These are phyloP conservation scores for Pseudogymnoascus sp. DNA, from an alignment of 2,329 filamentous ascomycete genomes.

Conservation along the genomic window DNA sequence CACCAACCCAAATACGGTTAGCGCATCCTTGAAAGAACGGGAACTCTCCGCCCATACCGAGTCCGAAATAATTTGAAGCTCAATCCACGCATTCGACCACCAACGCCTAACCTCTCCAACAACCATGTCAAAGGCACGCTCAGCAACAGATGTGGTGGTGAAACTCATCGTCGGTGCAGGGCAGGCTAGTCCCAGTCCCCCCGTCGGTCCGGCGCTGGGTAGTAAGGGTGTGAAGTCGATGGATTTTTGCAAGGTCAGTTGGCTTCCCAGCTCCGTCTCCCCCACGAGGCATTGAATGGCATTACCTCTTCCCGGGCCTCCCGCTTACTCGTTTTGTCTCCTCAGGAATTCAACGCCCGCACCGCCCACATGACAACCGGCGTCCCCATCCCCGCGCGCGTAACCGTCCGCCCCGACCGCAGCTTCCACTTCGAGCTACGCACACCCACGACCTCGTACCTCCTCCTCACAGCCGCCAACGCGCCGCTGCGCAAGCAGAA, in stretches of 20 bases:
- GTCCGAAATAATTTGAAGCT: constrained; percentile 7
- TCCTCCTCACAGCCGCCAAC: constrained; percentile 77
- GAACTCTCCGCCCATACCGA: background rate
- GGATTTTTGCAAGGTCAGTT: constrained; percentile 91
- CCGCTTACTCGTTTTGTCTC: constrained; percentile 9
- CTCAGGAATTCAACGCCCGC: constrained; percentile 90
- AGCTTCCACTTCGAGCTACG: constrained; percentile 89
- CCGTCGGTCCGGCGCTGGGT: constrained; percentile 90
- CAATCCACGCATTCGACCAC: background rate
- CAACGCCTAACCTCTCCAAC: background rate
- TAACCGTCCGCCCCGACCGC: constrained; percentile 87
- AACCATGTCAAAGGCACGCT: constrained; percentile 29
- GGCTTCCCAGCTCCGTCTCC: background rate
- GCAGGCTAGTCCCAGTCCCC: constrained; percentile 88
- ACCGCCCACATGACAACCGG: constrained; percentile 77
- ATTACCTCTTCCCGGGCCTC: background rate
- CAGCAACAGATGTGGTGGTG: constrained; percentile 62
- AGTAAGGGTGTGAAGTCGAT: constrained; percentile 98
- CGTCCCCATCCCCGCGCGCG: constrained; percentile 81
- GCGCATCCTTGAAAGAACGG: background rate
- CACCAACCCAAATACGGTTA: background rate
- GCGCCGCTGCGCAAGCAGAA: constrained; percentile 65
- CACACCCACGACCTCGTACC: constrained; percentile 87
- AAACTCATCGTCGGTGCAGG: constrained; percentile 97
- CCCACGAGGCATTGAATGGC: constrained; percentile 13